These are phyloP conservation scores for Tolypocladium tundrense DNA, from an alignment of 2,329 filamentous ascomycete species.

Conservation along the genomic window DNA sequence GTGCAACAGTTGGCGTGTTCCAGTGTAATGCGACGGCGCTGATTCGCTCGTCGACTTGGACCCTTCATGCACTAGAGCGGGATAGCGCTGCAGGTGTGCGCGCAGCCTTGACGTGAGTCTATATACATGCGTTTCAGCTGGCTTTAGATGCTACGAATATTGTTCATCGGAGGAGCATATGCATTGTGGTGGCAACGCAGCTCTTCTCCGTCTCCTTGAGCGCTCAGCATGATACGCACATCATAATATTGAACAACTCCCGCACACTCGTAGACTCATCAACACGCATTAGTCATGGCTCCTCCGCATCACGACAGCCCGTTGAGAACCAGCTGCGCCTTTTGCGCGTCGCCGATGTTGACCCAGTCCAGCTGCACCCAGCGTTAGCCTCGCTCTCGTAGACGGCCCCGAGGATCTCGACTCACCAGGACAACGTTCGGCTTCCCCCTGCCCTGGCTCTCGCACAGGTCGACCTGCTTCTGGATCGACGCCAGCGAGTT, in stretches of 20 bases:
- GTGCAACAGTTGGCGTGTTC: background rate
- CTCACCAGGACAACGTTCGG: conserved; percentile 26
- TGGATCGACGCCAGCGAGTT: conserved; percentile 23
- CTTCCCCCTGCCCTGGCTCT: conserved; percentile 11
- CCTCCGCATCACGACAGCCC: conserved; percentile 14
- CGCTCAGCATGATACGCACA: no score
- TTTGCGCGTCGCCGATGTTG: conserved; percentile 27
- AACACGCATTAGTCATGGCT: background rate
- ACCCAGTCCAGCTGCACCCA: conserved; percentile 31
- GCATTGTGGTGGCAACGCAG: no score
- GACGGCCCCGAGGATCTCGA: background rate
- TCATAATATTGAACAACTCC: background rate
- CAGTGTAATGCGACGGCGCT: background rate
- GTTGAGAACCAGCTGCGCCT: conserved; percentile 27
- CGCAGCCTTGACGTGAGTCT: no score
- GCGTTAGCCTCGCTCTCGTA: conserved; percentile 6
- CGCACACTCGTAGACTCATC: background rate
- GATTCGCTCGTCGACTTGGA: background rate
- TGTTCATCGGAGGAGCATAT: no score
- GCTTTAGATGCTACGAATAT: no score
- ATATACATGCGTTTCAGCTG: no score
- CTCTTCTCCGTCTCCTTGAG: no score
- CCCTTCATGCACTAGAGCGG: background rate
- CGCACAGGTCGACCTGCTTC: conserved; percentile 17
- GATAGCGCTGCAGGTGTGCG: no score